These are phyloP conservation scores for Leucogyrophana mollusca DNA, from an alignment of 768 basidiomycete genomes.

Conservation along the genomic window DNA sequence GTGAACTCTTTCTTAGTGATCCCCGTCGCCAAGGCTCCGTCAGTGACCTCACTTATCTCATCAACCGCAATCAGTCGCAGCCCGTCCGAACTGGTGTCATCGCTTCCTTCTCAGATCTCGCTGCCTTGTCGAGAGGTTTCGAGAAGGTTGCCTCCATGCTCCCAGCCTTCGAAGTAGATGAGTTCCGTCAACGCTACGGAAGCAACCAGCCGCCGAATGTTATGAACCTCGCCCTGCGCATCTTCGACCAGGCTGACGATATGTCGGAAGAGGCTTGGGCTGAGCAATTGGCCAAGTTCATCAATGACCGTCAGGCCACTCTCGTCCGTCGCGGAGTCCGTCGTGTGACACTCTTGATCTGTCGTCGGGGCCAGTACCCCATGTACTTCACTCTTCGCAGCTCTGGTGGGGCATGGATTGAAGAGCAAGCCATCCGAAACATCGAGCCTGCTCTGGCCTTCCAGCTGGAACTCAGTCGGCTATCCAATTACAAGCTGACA, in stretches of 20 bases:
- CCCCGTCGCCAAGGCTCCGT: constrained; percentile 86
- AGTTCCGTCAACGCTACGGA: constrained; percentile 77
- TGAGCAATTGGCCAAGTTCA: constrained; percentile 63
- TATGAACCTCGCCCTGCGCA: constrained; percentile 88
- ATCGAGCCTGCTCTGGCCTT: constrained; percentile 97
- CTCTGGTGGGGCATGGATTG: constrained; percentile 72
- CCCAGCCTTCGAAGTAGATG: constrained; percentile 68
- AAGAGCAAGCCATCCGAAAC: constrained; percentile 96
- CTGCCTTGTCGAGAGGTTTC: constrained; percentile 70
- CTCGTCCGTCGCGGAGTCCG: constrained; percentile 81
- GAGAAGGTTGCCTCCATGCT: constrained; percentile 68
- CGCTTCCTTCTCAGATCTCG: constrained; percentile 81
- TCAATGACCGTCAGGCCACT: constrained; percentile 64
- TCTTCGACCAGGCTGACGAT: constrained; percentile 81
- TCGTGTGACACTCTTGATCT: constrained; percentile 88
- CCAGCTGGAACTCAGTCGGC: constrained; percentile 94
- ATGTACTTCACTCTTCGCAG: constrained; percentile 91
- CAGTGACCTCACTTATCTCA: constrained; percentile 93
- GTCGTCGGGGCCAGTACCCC: constrained; percentile 89
- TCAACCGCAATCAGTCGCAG: constrained; percentile 82
- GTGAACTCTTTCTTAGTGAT: constrained; percentile 43
- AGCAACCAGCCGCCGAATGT: constrained; percentile 84
- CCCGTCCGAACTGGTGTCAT: constrained; percentile 90
- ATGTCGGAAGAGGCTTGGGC: constrained; percentile 77
- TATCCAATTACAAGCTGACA: constrained; percentile 94